phyloP scores from a whole-genome alignment of 2,329 filamentous ascomycete genomes.

The Talaromyces marneffei region DNA sequence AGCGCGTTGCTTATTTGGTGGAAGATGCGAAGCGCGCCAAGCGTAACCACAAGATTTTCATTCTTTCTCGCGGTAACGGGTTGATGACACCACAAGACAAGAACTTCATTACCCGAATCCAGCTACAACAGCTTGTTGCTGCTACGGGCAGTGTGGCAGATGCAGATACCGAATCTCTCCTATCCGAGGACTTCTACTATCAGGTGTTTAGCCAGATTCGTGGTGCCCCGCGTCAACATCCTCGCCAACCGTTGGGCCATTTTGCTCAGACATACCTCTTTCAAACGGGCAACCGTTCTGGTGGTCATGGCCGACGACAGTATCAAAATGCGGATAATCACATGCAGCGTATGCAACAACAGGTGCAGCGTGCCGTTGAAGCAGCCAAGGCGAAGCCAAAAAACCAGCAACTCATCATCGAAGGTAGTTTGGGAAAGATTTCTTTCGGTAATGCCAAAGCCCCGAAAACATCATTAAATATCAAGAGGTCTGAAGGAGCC shows the following conservation, averaged over 20 bases:
- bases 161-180: constrained; percentile 68
- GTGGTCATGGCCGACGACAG: constrained; percentile 61
- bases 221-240: constrained; percentile 80
- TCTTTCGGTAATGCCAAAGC: constrained; percentile 99
- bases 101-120: constrained; percentile 97
- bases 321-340: constrained; percentile 82
- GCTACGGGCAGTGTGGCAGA: constrained; percentile 84
- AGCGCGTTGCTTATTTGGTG: constrained; percentile 74
- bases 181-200: constrained; percentile 96
- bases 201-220: constrained; percentile 95
- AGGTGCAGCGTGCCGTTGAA: constrained; percentile 94
- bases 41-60: constrained; percentile 95
- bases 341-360: constrained; percentile 98
- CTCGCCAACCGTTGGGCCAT: constrained; percentile 86
- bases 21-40: constrained; percentile 94
- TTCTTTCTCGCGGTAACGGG: constrained; percentile 88
- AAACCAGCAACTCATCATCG: constrained; percentile 93
- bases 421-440: constrained; percentile 94
- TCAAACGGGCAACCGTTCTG: constrained; percentile 81
- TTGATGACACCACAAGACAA: constrained; percentile 99
- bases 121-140: constrained; percentile 90
- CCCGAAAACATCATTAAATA: constrained; percentile 87
- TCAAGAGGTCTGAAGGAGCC: constrained; percentile 74
- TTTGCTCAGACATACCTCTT: constrained; percentile 98
- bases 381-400: constrained; percentile 97